Evolutionary conservation across 176 grass and related monocot species (phyloP).

Genomic region (Areca catechu): DNA sequence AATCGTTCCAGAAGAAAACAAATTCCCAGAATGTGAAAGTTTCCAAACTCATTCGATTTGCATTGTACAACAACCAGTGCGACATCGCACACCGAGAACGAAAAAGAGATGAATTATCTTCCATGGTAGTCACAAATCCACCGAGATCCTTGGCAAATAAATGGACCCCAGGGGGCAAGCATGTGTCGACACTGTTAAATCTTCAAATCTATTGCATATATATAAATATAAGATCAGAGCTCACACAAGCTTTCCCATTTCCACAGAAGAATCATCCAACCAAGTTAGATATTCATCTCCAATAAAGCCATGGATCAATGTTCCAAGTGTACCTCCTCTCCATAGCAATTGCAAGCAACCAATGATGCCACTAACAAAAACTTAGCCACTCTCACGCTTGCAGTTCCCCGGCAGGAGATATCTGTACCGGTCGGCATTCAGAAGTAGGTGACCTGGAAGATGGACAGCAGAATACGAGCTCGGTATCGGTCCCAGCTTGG

Average conservation of each 20-base stretch:
- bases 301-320: not conserved
- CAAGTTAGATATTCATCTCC: conserved; percentile 26
- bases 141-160: conserved; percentile 20
- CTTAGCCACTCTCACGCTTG: conserved; percentile 76
- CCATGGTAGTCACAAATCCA: conserved; percentile 19
- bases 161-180: conserved; percentile 20
- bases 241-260: conserved; percentile 19
- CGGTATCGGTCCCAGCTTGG: conserved; percentile 78
- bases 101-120: conserved; percentile 27
- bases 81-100: conserved; percentile 30
- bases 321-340: not conserved
- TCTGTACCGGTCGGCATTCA: conserved; percentile 49
- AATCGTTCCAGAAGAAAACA: not conserved
- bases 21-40: conserved; percentile 1
- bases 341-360: conserved; percentile 24
- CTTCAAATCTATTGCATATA: conserved; percentile 24
- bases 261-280: conserved; percentile 25
- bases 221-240: conserved; percentile 16
- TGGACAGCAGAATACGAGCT: conserved; percentile 74
- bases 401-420: conserved; percentile 92
- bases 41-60: conserved; percentile 24
- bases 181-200: conserved; percentile 23
- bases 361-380: conserved; percentile 5
- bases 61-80: conserved; percentile 26
- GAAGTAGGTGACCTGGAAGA: conserved; percentile 69